phyloP scores from a whole-genome alignment of 1,139 yeast species.

The Magnusiomyces paraingens region DNA sequence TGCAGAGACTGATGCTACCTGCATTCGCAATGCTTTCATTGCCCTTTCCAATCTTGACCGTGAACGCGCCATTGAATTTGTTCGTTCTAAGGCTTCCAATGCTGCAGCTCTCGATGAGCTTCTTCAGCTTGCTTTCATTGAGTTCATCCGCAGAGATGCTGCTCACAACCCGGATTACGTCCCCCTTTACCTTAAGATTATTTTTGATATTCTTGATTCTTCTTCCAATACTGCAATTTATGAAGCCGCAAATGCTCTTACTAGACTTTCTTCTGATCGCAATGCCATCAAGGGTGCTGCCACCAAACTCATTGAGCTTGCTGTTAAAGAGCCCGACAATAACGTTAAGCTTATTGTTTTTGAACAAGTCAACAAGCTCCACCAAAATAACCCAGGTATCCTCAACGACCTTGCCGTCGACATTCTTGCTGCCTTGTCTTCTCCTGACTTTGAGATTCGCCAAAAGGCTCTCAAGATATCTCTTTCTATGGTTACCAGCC shows the following conservation, averaged over 20 bases:
- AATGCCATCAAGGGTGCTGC: conserved; percentile 72
- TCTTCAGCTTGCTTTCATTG: conserved; percentile 83
- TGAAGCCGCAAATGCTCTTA: conserved; percentile 86
- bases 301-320: conserved; percentile 76
- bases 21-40: conserved; percentile 93
- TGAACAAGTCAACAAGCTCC: conserved; percentile 75
- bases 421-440: conserved; percentile 72
- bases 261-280: conserved; percentile 64
- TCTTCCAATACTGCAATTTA: conserved; percentile 73
- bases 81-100: conserved; percentile 61
- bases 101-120: conserved; percentile 74
- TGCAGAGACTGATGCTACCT: conserved; percentile 86
- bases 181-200: conserved; percentile 63
- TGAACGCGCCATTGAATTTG: conserved; percentile 73
- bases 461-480: conserved; percentile 80
- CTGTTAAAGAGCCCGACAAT: conserved; percentile 87
- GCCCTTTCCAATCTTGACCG: conserved; percentile 79
- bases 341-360: conserved; percentile 89
- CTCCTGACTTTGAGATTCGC: conserved; percentile 90
- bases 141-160: conserved; percentile 84
- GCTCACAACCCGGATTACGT: conserved; percentile 55
- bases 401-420: conserved; percentile 83
- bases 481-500: conserved; percentile 68
- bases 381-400: conserved; percentile 70
- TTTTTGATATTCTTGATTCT: conserved; percentile 66